These are phyloP conservation scores for Panaeolus papilionaceus DNA, from an alignment of 768 basidiomycete species.

Conservation along the genomic window DNA sequence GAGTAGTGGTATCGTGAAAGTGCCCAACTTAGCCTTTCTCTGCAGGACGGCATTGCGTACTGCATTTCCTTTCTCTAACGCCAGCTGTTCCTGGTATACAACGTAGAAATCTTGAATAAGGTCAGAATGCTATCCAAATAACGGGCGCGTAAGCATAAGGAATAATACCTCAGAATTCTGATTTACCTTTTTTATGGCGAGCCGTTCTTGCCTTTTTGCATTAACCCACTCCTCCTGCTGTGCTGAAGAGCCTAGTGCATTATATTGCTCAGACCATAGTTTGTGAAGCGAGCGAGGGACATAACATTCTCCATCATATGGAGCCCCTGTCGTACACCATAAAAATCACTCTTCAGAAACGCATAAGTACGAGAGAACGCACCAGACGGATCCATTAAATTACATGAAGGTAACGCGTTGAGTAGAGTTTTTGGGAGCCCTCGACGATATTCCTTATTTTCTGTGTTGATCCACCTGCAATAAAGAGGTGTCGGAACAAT, in stretches of 20 bases:
- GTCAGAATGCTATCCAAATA: not conserved
- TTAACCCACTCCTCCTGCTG: slow-evolving; percentile 15
- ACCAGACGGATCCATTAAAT: not conserved
- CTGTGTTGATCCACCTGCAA: slow-evolving; percentile 13
- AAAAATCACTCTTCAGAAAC: too few species aligned
- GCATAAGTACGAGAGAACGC: not conserved
- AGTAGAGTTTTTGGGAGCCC: slow-evolving; percentile 16
- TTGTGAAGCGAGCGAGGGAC: slow-evolving; percentile 18
- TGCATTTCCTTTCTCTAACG: not conserved
- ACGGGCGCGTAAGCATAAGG: not conserved
- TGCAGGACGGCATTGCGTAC: not conserved
- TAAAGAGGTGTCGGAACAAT: not conserved
- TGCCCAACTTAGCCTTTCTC: not conserved
- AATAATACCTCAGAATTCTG: too few species aligned
- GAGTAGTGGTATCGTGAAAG: not conserved
- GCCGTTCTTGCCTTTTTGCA: slow-evolving; percentile 9
- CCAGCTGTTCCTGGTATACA: not conserved
- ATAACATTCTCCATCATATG: slow-evolving; percentile 5
- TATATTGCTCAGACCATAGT: slow-evolving; percentile 19
- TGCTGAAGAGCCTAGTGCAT: slow-evolving; percentile 6
- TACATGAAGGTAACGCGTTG: slow-evolving; percentile 5
- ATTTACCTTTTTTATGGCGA: slow-evolving; percentile 5
- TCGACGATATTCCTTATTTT: slow-evolving; percentile 19
- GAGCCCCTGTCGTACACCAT: not conserved
- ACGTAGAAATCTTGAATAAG: slow-evolving; percentile 5